Evolutionary conservation across 2,329 filamentous ascomycete species (phyloP), one percentile per base, ranked within the genome.

Genomic region (Ascochyta fabae): DNA sequence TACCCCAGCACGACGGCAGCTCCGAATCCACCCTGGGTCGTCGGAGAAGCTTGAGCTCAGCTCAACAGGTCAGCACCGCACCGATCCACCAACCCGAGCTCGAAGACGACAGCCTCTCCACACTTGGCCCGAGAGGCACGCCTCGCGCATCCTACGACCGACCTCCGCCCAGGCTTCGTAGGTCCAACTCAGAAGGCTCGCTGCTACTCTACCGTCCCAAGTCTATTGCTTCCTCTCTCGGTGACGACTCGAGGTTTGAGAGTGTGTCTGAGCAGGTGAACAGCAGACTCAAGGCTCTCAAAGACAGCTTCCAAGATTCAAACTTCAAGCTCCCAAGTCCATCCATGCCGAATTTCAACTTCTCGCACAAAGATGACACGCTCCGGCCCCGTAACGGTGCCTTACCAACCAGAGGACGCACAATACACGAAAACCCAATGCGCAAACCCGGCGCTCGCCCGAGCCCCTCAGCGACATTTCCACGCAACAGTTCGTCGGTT

Each of bases 241-340:
- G 93, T 2, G 91, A 97, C 69, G 91, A 94, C 66, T 86, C 86
- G 35, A 84, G 88, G 40, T 98, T 95, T 73, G 85, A 89, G 45
- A 82, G 95, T 73, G 86, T 96, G 12, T 86, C 88, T 39, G 89
- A 91, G 58, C 91, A 95, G 79, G 89, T 94, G 62, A 98, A 97
- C 68, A 92, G 90, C 64, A 85, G 94, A 38, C 83, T 95, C 69
- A 96, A 96, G 77, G 94, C 94, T 4, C 90, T 98, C 72, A 90
- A 88, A 69, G 93, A 97, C 72, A 96, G 89, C 69, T 86, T 91
- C 59, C 88, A 92, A 70, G 92, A 96, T 66, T 90, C 92, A 2
- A 91, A 87, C 50, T 89, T 93, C 75, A 91, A 87, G 68, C 60
- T 81, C 45, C 79, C 79, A 16, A 71, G 81, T 52, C 75, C 79